phyloP scores from a whole-genome alignment of 768 basidiomycete species.

The Suillus paluster region DNA sequence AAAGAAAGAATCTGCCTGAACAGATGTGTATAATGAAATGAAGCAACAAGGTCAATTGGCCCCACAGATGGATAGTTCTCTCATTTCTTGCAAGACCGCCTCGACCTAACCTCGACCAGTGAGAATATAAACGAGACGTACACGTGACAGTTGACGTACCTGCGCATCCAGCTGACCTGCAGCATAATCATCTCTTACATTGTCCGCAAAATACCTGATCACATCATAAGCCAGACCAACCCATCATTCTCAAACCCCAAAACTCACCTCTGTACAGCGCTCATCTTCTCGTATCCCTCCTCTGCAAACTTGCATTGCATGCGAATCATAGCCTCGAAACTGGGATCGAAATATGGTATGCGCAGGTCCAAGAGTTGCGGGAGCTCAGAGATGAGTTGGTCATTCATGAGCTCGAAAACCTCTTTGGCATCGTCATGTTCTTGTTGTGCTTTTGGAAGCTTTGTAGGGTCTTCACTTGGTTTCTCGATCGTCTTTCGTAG shows the following conservation, averaged over 20 bases:
- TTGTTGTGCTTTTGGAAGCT: conserved; percentile 90
- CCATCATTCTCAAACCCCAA: background rate
- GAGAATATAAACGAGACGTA: background rate
- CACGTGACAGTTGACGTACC: conserved; percentile 42
- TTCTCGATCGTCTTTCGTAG: conserved; percentile 90
- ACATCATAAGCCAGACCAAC: background rate
- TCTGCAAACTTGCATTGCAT: conserved; percentile 98
- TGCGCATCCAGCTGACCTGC: conserved; percentile 95
- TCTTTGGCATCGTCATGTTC: conserved; percentile 96
- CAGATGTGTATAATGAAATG: background rate
- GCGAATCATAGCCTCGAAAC: conserved; percentile 98
- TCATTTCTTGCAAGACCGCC: conserved; percentile 95
- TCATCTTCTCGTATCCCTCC: conserved; percentile 97
- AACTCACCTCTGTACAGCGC: conserved; percentile 84
- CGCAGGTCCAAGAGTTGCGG: conserved; percentile 93
- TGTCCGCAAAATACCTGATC: conserved; percentile 84
- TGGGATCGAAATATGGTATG: conserved; percentile 97
- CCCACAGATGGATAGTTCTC: conserved; percentile 92
- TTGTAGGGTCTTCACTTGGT: conserved; percentile 90
- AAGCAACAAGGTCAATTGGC: conserved; percentile 36
- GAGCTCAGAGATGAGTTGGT: conserved; percentile 88
- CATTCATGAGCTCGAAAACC: conserved; percentile 91
- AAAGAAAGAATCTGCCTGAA: background rate
- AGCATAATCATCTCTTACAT: conserved; percentile 94
- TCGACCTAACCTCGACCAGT: conserved; percentile 66